Percentiles rank a stretch among this genome's conserved stretches.
These are phyloP conservation scores for Aristolochia californica DNA, from an alignment of 164 flowering plant species.

Conservation along the genomic window DNA sequence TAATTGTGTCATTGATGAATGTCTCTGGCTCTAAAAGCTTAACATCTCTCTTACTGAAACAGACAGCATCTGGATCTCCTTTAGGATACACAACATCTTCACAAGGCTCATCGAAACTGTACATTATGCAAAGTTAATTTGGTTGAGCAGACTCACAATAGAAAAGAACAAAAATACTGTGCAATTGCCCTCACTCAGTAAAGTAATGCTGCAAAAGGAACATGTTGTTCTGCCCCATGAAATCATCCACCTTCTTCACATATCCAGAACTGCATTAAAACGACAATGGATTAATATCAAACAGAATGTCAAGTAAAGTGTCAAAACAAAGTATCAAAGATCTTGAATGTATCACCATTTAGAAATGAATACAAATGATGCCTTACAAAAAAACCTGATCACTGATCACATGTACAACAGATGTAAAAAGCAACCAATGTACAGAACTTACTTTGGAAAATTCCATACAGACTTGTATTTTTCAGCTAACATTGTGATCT, in stretches of 20 bases:
- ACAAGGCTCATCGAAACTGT: conserved; percentile 61
- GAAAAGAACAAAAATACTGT: neutral
- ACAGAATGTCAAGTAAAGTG: neutral
- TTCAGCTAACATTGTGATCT: conserved; percentile 38
- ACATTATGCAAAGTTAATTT: conserved; percentile 1
- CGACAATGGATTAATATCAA: neutral
- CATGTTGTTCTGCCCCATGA: conserved; percentile 12
- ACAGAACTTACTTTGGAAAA: conserved; percentile 38
- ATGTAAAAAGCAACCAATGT: neutral
- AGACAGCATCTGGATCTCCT: conserved; percentile 91
- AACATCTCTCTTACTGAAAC: conserved; percentile 80
- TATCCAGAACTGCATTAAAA: conserved; percentile 20
- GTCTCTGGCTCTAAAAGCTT: conserved; percentile 77
- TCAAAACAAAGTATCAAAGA: neutral
- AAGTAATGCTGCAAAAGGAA: conserved; percentile 21
- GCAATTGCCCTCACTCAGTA: conserved; percentile 39
- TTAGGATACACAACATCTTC: conserved; percentile 87
- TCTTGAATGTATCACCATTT: neutral
- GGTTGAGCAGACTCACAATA: neutral
- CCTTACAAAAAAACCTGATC: neutral
- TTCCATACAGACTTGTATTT: conserved; percentile 53
- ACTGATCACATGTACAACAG: neutral
- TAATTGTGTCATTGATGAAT: conserved; percentile 71
- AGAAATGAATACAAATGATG: neutral
- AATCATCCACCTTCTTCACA: conserved; percentile 16